Percentiles rank a stretch among this genome's conserved stretches.
phyloP scores from a whole-genome alignment of 768 basidiomycete species.

The Pleurotus giganteus region DNA sequence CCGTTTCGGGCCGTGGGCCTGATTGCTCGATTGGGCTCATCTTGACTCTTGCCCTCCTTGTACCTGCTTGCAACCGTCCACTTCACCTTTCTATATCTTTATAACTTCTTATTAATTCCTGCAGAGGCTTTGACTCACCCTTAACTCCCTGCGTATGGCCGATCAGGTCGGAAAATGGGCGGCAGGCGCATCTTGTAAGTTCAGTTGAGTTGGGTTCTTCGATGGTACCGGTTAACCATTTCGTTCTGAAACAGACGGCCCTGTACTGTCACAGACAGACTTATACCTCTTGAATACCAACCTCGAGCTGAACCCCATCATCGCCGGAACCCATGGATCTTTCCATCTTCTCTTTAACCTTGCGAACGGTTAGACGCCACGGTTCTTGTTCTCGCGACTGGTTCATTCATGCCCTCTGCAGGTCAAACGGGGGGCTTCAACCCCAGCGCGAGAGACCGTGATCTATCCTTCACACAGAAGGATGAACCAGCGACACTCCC shows the following conservation, averaged over 20 bases:
- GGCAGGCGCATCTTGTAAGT: slow-evolving; percentile 40
- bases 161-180: slow-evolving; percentile 39
- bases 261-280: slow-evolving; percentile 77
- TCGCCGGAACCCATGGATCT: slow-evolving; percentile 41
- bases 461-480: slow-evolving; percentile 50
- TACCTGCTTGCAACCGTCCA: not conserved
- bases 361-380: slow-evolving; percentile 47
- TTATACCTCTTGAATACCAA: slow-evolving; percentile 73
- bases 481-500: slow-evolving; percentile 72
- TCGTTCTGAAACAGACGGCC: slow-evolving; percentile 53
- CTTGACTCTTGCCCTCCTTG: not conserved
- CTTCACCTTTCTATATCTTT: not conserved
- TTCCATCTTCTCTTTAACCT: slow-evolving; percentile 77
- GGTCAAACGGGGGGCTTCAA: slow-evolving; percentile 66
- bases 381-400: not conserved
- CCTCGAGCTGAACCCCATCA: slow-evolving; percentile 72
- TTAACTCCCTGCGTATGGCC: slow-evolving; percentile 16
- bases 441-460: slow-evolving; percentile 53
- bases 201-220: not conserved
- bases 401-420: slow-evolving; percentile 18
- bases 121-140: not conserved
- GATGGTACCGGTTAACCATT: not conserved
- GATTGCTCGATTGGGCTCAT: not conserved
- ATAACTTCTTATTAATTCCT: too few species aligned
- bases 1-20: not conserved